A percentile compares a stretch with the other conserved stretches of the same genome.
Evolutionary conservation across 2,329 filamentous ascomycete species (phyloP).

Genomic region (Fusarium drepaniforme): DNA sequence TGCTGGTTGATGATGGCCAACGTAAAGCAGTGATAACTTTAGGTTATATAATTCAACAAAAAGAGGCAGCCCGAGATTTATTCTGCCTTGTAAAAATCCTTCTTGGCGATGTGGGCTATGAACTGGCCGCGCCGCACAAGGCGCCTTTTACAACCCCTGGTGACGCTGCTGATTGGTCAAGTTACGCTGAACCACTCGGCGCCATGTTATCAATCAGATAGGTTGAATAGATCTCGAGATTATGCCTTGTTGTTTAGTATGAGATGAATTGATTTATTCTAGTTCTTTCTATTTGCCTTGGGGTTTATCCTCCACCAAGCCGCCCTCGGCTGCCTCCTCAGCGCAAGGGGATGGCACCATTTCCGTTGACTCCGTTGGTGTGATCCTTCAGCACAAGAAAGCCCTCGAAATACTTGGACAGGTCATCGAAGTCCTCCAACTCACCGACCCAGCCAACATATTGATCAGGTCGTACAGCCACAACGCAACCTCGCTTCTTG

Average conservation of each 20-base stretch:
- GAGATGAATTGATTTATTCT: background rate
- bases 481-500: conserved; percentile 64
- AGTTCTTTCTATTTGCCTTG: background rate
- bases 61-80: background rate
- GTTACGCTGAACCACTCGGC: background rate
- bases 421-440: conserved; percentile 47
- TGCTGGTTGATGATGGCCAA: background rate
- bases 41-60: background rate
- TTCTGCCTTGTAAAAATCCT: background rate
- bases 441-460: conserved; percentile 65
- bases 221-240: background rate
- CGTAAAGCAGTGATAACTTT: background rate
- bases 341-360: background rate
- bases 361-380: background rate
- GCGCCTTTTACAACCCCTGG: background rate
- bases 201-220: background rate
- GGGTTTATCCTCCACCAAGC: background rate
- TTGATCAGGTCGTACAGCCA: conserved; percentile 75
- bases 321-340: background rate
- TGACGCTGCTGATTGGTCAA: background rate
- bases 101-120: background rate
- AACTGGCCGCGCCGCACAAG: background rate
- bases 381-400: background rate
- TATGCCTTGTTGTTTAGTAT: background rate
- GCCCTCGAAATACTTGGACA: conserved; percentile 1